Evolutionary conservation across 768 basidiomycete species (phyloP).

Genomic region (Leccinum obscurum): DNA sequence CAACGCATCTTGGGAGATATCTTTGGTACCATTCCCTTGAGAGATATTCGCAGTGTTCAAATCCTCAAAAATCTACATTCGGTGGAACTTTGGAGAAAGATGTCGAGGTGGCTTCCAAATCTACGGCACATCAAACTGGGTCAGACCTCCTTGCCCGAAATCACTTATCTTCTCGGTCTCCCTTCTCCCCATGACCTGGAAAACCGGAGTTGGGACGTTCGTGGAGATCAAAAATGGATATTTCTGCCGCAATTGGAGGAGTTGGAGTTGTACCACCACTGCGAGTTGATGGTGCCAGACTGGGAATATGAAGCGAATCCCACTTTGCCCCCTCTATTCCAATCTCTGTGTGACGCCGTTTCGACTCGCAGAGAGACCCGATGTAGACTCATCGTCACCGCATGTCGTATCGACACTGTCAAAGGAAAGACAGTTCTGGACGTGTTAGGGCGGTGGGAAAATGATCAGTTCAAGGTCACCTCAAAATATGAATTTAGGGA

Average conservation of each 20-base stretch:
- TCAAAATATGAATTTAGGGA: background rate
- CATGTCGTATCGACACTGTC: background rate
- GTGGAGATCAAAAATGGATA: background rate
- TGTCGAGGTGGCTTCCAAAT: background rate
- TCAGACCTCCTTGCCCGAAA: background rate
- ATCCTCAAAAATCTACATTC: background rate
- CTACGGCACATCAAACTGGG: background rate
- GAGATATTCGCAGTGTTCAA: background rate
- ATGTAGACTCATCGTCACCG: background rate
- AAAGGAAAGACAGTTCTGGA: background rate
- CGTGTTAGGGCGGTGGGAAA: background rate
- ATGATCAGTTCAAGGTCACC: background rate
- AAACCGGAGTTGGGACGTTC: background rate
- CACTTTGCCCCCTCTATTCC: background rate
- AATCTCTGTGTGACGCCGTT: background rate
- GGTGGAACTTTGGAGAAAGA: background rate
- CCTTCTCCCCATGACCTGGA: background rate
- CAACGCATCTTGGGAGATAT: background rate
- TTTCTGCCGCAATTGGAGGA: background rate
- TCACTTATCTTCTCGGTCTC: background rate
- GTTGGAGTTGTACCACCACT: background rate
- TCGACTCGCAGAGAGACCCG: background rate
- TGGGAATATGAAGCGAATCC: background rate
- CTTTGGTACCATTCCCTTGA: background rate
- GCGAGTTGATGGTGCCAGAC: background rate